Base-by-base conservation (phyloP, 495 filamentous ascomycete genomes). In the Penicillium arizonense region DNA sequence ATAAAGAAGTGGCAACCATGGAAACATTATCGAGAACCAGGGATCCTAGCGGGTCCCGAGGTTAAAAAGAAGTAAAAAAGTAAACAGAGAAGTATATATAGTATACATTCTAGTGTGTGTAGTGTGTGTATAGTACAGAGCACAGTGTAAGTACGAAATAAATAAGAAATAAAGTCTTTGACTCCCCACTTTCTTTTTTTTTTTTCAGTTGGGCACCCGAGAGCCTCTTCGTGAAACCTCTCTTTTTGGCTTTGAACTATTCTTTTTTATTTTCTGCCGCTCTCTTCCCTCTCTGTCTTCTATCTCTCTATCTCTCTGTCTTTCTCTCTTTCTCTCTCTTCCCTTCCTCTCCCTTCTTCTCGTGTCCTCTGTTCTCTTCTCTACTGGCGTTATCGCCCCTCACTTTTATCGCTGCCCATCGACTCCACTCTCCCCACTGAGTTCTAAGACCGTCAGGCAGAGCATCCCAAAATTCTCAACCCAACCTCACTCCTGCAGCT, bases 371-470 rank as follows among this genome's bases (percentile, higher is more conserved):
- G 23, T 40, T 34, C 18, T 18, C 18, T 20, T 50, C 43, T 14
- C 9, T 16, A 37, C 21, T 26, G 30, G 11, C 38, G 35, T 46
- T 40, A 36, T 44, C 33, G 42, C 47, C 44, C 47, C 35, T 44
- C 47, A 47, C 44, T 30, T 47, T 30, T 41, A 44, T 65, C 56
- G 50, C 56, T 65, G 59, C 60, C 59, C 55, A 56, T 50, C 47
- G 50, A 55, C 56, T 55, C 61, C 61, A 62, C 57, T 46, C 44
- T 21, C 59, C 57, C 63, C 57, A 62, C 63, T 36, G 54, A 55
- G 53, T 62, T 59, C 55, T 54, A 50, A 52, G 42, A 52, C 50
- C 50, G 63, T 66, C 61, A 64, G 63, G 63, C 63, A 58, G 55
- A 59, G 36, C 26, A 50, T 47, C 38, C 51, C 30, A 34, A 40